Conservation (phyloP, 495 filamentous ascomycete species). For the Penicillium canariense region DNA sequence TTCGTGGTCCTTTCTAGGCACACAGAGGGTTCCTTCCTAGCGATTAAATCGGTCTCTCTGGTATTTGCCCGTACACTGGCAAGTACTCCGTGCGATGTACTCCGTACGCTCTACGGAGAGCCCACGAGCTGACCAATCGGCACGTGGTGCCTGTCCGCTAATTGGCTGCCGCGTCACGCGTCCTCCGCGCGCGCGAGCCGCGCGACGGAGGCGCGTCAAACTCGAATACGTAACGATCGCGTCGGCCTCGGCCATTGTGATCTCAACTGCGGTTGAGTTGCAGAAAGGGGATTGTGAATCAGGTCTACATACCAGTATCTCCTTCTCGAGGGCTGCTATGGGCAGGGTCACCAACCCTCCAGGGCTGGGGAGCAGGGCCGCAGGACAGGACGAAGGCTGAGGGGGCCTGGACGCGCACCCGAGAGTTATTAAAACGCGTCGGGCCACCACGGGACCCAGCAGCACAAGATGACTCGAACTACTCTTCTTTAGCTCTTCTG, state of each 20-base stretch:
- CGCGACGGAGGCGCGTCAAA: not conserved
- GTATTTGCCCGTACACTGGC: no score
- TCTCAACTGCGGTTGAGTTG: not conserved
- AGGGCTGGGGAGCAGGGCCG: slow-evolving; percentile 4
- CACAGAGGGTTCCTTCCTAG: not conserved
- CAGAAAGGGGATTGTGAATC: not conserved
- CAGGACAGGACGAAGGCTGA: not conserved
- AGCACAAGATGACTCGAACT: not conserved
- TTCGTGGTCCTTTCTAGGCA: not conserved
- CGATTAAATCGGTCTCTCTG: no score
- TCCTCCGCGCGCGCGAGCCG: slow-evolving; percentile 11
- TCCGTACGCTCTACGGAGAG: not conserved
- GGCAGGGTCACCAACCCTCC: not conserved
- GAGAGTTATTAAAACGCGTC: slow-evolving; percentile 7
- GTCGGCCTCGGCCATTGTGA: not conserved
- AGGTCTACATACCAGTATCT: not conserved
- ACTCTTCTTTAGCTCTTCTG: not conserved
- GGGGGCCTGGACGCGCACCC: not conserved
- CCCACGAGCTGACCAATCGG: not conserved
- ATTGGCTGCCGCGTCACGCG: slow-evolving; percentile 26
- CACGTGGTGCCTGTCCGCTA: not conserved
- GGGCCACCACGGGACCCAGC: not conserved
- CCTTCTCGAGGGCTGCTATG: slow-evolving; percentile 1
- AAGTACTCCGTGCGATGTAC: not conserved
- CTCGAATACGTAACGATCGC: not conserved